phyloP scores from a whole-genome alignment of 768 basidiomycete species.

The Dioszegia hungarica region DNA sequence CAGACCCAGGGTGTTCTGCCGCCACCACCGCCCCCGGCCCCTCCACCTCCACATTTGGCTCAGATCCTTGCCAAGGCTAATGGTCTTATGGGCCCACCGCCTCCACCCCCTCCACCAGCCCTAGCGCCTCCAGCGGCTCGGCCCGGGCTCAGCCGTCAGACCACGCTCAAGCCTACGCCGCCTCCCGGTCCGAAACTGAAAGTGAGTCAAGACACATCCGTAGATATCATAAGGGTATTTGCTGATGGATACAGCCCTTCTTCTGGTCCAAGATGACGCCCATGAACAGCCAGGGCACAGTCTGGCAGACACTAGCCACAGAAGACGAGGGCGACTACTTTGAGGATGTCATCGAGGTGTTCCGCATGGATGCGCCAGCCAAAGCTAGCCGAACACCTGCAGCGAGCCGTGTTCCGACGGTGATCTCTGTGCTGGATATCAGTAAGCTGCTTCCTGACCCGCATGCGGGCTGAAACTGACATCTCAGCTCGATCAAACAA shows the following conservation, averaged over 20 bases:
- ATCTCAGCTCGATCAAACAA: slow-evolving; percentile 65
- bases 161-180: background rate
- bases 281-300: slow-evolving; percentile 51
- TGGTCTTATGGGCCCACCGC: slow-evolving; percentile 1
- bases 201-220: slow-evolving; percentile 10
- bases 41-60: slow-evolving; percentile 16
- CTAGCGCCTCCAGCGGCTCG: no score
- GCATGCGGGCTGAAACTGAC: background rate
- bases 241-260: slow-evolving; percentile 58
- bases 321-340: slow-evolving; percentile 52
- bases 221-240: background rate
- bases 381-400: background rate
- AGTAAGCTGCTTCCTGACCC: slow-evolving; percentile 44
- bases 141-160: slow-evolving; percentile 17
- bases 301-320: slow-evolving; percentile 57
- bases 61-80: background rate
- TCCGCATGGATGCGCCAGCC: slow-evolving; percentile 53
- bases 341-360: slow-evolving; percentile 63
- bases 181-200: slow-evolving; percentile 36
- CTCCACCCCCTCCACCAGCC: slow-evolving; percentile 5
- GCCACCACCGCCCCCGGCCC: slow-evolving; percentile 32
- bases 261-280: slow-evolving; percentile 75
- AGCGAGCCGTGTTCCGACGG: slow-evolving; percentile 55
- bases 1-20: slow-evolving; percentile 16
- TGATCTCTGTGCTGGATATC: slow-evolving; percentile 70